phyloP scores from a whole-genome alignment of 345 rosid genomes.

The Crucihimalaya himalaica region DNA sequence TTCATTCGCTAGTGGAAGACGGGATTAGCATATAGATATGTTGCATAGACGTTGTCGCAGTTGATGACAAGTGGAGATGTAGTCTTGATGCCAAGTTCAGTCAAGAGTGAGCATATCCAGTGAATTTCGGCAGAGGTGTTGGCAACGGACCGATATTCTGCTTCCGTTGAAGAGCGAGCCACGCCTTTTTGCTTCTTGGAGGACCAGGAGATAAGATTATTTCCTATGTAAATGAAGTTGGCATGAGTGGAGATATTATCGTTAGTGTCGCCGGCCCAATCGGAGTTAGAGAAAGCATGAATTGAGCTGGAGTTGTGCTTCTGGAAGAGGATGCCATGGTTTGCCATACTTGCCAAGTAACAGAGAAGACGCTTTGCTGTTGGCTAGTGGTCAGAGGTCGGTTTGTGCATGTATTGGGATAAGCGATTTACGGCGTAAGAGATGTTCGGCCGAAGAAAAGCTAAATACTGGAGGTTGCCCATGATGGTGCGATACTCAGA shows the following conservation, averaged over 20 bases:
- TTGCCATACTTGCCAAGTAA: fast-evolving
- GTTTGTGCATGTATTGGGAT: background rate
- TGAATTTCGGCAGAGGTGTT: no score
- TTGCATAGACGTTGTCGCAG: no score
- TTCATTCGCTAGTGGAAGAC: no score
- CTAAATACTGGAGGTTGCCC: background rate
- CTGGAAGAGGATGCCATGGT: background rate
- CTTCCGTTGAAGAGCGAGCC: no score
- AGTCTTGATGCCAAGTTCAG: no score
- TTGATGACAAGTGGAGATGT: no score
- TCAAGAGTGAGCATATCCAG: no score
- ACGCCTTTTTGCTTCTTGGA: background rate
- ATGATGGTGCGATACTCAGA: background rate
- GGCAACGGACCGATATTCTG: no score
- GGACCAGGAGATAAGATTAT: background rate
- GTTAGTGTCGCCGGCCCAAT: background rate
- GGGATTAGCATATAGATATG: no score
- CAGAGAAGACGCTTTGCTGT: fast-evolving
- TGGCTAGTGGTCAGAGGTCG: background rate
- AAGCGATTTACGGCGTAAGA: background rate
- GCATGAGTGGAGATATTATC: background rate
- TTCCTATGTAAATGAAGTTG: background rate
- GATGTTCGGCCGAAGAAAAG: background rate
- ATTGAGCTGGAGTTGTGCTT: fast-evolving
- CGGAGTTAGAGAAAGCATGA: background rate